Percentiles rank a stretch among this genome's conserved stretches.
Conservation (phyloP, 2,329 filamentous ascomycete species). For the Sporothrix variecibatus region DNA sequence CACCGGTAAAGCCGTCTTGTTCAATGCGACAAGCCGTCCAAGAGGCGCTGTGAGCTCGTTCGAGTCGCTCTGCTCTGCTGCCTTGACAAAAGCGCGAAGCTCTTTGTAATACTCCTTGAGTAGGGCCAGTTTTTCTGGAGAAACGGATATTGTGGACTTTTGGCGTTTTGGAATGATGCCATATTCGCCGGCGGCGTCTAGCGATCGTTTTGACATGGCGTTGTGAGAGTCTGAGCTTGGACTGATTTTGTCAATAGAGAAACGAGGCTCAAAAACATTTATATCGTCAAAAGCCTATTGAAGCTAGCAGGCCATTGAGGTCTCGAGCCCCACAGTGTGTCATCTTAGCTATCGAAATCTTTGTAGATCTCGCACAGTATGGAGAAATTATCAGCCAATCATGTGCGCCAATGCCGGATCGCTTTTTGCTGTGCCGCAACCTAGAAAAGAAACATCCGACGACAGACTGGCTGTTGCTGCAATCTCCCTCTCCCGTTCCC, state of each 20-base stretch:
- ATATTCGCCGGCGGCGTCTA: background rate
- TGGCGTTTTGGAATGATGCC: conserved; percentile 18
- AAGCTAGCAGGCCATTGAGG: background rate
- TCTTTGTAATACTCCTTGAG: conserved; percentile 43
- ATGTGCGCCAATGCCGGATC: background rate
- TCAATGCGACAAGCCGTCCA: conserved; percentile 31
- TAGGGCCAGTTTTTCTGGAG: conserved; percentile 31
- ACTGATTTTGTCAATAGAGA: background rate
- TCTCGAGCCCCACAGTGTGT: conserved; percentile 4
- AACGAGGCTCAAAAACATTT: background rate
- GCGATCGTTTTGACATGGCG: conserved; percentile 10
- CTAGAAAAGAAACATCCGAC: conserved; percentile 17
- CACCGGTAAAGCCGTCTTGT: conserved; percentile 36
- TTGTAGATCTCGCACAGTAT: background rate
- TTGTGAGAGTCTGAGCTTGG: background rate
- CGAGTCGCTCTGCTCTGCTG: conserved; percentile 38
- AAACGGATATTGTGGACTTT: background rate
- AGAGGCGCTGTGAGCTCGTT: background rate
- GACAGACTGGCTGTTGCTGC: conserved; percentile 2
- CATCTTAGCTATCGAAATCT: background rate
- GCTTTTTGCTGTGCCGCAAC: background rate
- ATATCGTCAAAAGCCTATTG: background rate
- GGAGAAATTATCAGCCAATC: background rate
- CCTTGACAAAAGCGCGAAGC: conserved; percentile 43
- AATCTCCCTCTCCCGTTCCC: too few species aligned